Evolutionary conservation across 805 yeast genomes (phyloP), one percentile per base, ranked within the genome.

Genomic region (Ogataea paradorogensis): DNA sequence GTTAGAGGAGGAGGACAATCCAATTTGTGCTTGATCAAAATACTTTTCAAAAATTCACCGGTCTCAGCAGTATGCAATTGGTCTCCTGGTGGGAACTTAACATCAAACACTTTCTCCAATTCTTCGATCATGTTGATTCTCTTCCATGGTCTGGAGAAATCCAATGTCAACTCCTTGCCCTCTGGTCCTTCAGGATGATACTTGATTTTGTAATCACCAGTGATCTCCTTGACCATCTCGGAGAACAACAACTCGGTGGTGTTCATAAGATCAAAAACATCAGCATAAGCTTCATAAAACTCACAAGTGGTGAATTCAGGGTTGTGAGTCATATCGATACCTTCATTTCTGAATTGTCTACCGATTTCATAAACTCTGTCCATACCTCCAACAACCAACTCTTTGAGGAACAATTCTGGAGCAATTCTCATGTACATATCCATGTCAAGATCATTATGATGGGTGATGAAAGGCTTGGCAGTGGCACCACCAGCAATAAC

Each of bases 401-500:
- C 95, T 71, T 91, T 91, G 68, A 91, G 78, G 74, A 83, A 91
- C 63, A 91, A 77, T 73, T 91, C 99, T 43, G 99, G 99, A 27
- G 99, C 99, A 69, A 91, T 83, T 78, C 99, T 86, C 95, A 91
- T 84, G 73, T 70, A 91, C 86, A 91, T 84, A 59, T 91, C 93
- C 88, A 93, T 82, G 70, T 87, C 82, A 64, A 93, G 79, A 62
- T 93, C 98, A 62, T 91, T 93, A 72, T 91, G 98, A 64, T 93
- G 98, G 40, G 98, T 93, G 54, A 85, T 73, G 67, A 91, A 91
- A 30, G 99, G 99, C 73, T 89, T 91, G 55, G 99, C 99, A 48
- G 98, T 93, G 54, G 99, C 99, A 71, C 99, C 99, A 65, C 98
- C 98, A 45, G 98, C 98, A 68, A 93, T 90, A 51, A 88, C 86